These are phyloP conservation scores for Salix exigua DNA, from an alignment of 345 rosid genomes.

Conservation along the genomic window DNA sequence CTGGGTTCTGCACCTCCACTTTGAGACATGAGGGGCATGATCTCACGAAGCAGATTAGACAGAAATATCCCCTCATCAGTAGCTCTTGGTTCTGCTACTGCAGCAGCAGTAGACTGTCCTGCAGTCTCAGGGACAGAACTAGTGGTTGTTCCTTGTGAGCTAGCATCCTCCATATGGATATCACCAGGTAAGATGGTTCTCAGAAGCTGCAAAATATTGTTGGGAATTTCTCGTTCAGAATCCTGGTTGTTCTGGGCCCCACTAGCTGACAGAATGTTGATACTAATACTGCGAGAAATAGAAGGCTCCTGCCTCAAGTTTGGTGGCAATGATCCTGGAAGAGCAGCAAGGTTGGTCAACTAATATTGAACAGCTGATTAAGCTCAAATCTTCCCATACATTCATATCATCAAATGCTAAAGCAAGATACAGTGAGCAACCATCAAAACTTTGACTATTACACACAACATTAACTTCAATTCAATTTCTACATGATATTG, in stretches of 20 bases:
- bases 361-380: not conserved
- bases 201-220: constrained; percentile 44
- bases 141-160: constrained; percentile 29
- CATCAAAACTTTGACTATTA: not conserved
- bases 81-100: constrained; percentile 34
- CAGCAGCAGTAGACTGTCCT: constrained; percentile 24
- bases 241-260: constrained; percentile 42
- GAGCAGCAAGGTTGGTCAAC: constrained; percentile 6
- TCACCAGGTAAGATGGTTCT: constrained; percentile 57
- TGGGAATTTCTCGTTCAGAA: constrained; percentile 40
- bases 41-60: constrained; percentile 59
- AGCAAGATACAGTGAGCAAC: not conserved
- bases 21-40: constrained; percentile 56
- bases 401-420: not conserved
- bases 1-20: constrained; percentile 24
- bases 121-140: constrained; percentile 30
- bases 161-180: constrained; percentile 40
- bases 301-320: constrained; percentile 36
- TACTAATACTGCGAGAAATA: constrained; percentile 32
- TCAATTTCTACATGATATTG: not conserved
- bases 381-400: not conserved
- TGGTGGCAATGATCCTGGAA: constrained; percentile 38
- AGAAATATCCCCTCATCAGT: constrained; percentile 57
- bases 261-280: constrained; percentile 38
- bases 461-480: not conserved